Evolutionary conservation across 2,329 filamentous ascomycete genomes (phyloP), one percentile per base, ranked within the genome.

Genomic region (Thyridium curvatum): DNA sequence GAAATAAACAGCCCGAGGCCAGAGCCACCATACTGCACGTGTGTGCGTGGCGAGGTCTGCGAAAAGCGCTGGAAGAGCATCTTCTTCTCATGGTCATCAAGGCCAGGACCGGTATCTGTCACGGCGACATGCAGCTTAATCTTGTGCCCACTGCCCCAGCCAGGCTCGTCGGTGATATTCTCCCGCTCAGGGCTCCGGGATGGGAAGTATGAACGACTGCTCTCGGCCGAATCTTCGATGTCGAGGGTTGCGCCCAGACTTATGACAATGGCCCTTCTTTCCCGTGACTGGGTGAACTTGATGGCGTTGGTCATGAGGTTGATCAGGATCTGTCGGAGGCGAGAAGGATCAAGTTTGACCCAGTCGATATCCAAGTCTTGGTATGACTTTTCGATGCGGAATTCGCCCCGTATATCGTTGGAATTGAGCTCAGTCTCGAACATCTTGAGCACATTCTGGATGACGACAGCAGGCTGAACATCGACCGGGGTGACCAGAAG

Each of bases 1-100:
- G 80, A 86, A 53, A 90, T 89, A 62, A 88, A 89, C 2, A 90
- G 64, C 0, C 86, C 86, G 1, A 91, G 70, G 0, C 86, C 86
- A 0, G 80, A 85, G 1, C 86, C 86, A 17, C 86, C 86, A 45
- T 90, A 90, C 44, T 86, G 77, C 2, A 86, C 80, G 44, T 88
- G 84, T 0, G 84, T 89, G 34, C 79, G 76, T 1, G 84, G 82
- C 26, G 77, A 86, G 2, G 84, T 80, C 58, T 91, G 86, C 9
- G 81, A 79, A 55, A 90, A 91, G n/a, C 84, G 74, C 48, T 86
- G 77, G 59, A 91, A 91, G 0, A 93, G 69, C 34, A 80, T 69
- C 31, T 79, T 79, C 61, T 82, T 86, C 52, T 90, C 85, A 40
- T 81, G 72, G 2, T 78, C 69, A 8, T 71, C 82, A 12, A 93